These are phyloP conservation scores for Xylariaceae sp. DNA, from an alignment of 2,329 filamentous ascomycete species.

Conservation along the genomic window DNA sequence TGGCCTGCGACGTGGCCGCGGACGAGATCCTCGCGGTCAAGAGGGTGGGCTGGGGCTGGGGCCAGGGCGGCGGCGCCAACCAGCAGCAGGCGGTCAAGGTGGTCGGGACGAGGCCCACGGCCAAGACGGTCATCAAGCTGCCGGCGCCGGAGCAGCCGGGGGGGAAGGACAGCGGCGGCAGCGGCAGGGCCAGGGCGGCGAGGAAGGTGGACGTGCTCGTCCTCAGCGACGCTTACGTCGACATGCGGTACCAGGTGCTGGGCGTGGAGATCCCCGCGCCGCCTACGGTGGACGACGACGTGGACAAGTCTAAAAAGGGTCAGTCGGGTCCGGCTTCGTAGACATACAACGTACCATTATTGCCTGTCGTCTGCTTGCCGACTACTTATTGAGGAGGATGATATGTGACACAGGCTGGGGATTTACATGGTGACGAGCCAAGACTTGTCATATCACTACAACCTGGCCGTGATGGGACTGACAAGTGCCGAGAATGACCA, in stretches of 20 bases:
- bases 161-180: too few relatives aligned
- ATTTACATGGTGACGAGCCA: too few relatives aligned
- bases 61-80: too few relatives aligned
- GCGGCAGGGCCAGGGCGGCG: too few relatives aligned
- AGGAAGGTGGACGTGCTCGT: conserved; percentile 67
- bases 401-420: too few relatives aligned
- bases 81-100: conserved; percentile 27
- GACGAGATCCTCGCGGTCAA: conserved; percentile 84
- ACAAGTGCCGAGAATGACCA: too few relatives aligned
- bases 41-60: conserved; percentile 63
- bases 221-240: conserved; percentile 81
- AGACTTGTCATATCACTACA: too few relatives aligned
- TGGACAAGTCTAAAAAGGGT: conserved; percentile 34
- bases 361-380: too few relatives aligned
- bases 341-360: neutral
- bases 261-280: conserved; percentile 45
- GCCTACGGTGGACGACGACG: conserved; percentile 41
- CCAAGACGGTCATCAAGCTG: conserved; percentile 53
- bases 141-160: conserved; percentile 36
- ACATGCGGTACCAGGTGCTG: conserved; percentile 50
- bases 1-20: conserved; percentile 58
- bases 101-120: conserved; percentile 41
- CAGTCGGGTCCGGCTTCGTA: conserved; percentile 6
- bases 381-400: too few relatives aligned
- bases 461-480: too few relatives aligned